These are phyloP conservation scores for Pythium oligandrum DNA, from an alignment of 352 stramenopile genomes.

Conservation along the genomic window DNA sequence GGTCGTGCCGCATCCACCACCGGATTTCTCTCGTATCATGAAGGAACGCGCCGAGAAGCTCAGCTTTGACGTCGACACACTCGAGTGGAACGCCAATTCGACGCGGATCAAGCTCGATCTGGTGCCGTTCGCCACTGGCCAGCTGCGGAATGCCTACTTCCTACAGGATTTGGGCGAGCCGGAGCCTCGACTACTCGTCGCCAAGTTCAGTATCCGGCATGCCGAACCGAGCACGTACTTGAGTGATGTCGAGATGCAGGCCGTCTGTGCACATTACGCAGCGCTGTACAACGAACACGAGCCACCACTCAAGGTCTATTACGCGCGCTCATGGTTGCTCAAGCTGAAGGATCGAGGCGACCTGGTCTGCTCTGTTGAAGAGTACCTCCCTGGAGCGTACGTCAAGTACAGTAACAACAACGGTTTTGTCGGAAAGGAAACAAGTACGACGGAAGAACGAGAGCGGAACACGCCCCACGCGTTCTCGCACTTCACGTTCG, in stretches of 20 bases:
- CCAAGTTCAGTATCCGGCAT: constrained; percentile 66
- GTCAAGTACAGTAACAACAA: constrained; percentile 89
- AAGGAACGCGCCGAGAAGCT: constrained; percentile 74
- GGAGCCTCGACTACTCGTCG: constrained; percentile 38
- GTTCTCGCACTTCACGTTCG: constrained; percentile 84
- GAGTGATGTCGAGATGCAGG: constrained; percentile 88
- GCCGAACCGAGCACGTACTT: constrained; percentile 72
- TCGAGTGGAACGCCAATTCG: constrained; percentile 68
- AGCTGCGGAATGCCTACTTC: constrained; percentile 79
- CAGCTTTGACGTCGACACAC: constrained; percentile 77
- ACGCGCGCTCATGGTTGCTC: constrained; percentile 73
- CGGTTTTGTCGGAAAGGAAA: constrained; percentile 76
- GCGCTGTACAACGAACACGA: constrained; percentile 85
- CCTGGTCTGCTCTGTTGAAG: constrained; percentile 70
- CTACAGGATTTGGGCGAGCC: constrained; percentile 44
- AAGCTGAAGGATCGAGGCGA: constrained; percentile 63
- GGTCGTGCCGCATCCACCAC: constrained; percentile 67
- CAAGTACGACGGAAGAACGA: constrained; percentile 71
- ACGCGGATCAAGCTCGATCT: constrained; percentile 68
- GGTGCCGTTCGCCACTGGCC: constrained; percentile 75
- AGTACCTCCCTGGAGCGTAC: constrained; percentile 74
- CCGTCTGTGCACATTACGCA: constrained; percentile 82
- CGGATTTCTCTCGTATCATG: constrained; percentile 54
- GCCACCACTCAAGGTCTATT: constrained; percentile 76
- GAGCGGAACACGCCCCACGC: constrained; percentile 81